A percentile compares a stretch with the other conserved stretches of the same genome.
These are phyloP conservation scores for Penicillium sp. DNA, from an alignment of 2,329 filamentous ascomycete genomes.

Conservation along the genomic window DNA sequence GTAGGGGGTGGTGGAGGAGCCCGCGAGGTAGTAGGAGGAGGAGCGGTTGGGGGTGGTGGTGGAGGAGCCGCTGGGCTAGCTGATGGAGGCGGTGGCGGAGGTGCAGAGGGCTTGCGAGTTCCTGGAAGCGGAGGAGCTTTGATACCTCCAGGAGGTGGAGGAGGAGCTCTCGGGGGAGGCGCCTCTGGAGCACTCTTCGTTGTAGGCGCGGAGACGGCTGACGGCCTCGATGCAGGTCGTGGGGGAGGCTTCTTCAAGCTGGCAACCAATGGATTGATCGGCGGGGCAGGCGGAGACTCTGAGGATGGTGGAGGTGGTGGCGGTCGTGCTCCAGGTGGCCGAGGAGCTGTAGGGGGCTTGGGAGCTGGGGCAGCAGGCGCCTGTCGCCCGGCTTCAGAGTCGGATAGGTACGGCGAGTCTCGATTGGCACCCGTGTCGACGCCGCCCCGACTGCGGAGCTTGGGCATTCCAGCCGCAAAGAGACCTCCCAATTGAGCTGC, in stretches of 20 bases:
- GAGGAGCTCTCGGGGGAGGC: conserved; percentile 60
- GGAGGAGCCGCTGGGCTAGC: conserved; percentile 45
- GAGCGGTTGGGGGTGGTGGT: conserved; percentile 42
- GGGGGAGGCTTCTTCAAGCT: conserved; percentile 59
- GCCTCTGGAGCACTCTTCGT: conserved; percentile 49
- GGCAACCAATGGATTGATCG: conserved; percentile 53
- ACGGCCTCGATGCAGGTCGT: conserved; percentile 54
- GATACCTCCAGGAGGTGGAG: conserved; percentile 54
- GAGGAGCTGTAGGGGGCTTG: conserved; percentile 53
- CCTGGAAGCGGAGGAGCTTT: conserved; percentile 58
- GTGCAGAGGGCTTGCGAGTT: conserved; percentile 56
- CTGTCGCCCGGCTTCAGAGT: conserved; percentile 65
- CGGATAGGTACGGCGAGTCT: conserved; percentile 73
- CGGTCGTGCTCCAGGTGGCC: conserved; percentile 55
- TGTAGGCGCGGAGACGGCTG: conserved; percentile 58
- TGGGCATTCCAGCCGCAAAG: conserved; percentile 93
- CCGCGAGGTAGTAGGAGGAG: conserved; percentile 39
- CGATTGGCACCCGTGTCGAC: conserved; percentile 71
- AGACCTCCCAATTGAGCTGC: conserved; percentile 77
- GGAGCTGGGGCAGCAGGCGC: conserved; percentile 52
- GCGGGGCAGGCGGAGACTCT: conserved; percentile 49
- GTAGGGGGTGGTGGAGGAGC: conserved; percentile 42
- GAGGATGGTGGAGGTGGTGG: conserved; percentile 50
- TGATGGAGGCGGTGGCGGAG: conserved; percentile 45
- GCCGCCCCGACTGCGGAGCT: conserved; percentile 83